Conservation (phyloP, 371 early-diverging fungal genomes). For the Fennellomyces sp. region DNA sequence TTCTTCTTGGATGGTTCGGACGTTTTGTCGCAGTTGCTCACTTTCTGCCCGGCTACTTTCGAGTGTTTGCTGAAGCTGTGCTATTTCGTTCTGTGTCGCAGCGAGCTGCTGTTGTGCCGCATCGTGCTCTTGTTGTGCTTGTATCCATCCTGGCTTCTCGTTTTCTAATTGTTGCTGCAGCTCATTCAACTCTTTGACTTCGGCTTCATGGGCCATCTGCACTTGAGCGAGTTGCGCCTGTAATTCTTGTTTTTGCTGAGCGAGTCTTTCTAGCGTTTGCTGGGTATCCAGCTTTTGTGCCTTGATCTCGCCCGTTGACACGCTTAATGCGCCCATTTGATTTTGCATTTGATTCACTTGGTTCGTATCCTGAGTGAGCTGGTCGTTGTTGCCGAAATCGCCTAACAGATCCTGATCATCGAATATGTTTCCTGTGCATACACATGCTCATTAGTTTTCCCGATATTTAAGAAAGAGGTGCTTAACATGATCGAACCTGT, state of each 20-base stretch:
- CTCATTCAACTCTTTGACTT: slow-evolving; percentile 16
- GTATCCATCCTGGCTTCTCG: slow-evolving; percentile 30
- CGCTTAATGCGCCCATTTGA: slow-evolving; percentile 28
- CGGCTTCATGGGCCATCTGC: slow-evolving; percentile 30
- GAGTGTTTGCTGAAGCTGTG: slow-evolving; percentile 21
- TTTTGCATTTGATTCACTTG: slow-evolving; percentile 44
- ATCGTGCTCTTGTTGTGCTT: slow-evolving; percentile 27
- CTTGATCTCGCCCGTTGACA: slow-evolving; percentile 26
- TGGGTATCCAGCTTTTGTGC: slow-evolving; percentile 23
- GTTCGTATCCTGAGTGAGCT: slow-evolving; percentile 38
- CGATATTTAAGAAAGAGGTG: not conserved
- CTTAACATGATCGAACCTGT: no score
- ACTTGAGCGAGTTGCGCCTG: slow-evolving; percentile 26
- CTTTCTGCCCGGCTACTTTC: slow-evolving; percentile 35
- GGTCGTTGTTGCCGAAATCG: slow-evolving; percentile 44
- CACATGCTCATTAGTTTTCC: not conserved
- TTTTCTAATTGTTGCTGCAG: slow-evolving; percentile 18
- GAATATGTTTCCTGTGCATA: not conserved
- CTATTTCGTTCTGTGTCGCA: slow-evolving; percentile 40
- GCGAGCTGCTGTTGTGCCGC: slow-evolving; percentile 26
- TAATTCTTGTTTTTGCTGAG: slow-evolving; percentile 28
- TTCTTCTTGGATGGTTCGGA: slow-evolving; percentile 45
- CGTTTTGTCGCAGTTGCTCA: slow-evolving; percentile 33
- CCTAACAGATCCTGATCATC: slow-evolving; percentile 44
- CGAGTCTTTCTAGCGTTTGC: slow-evolving; percentile 20